Conservation (phyloP, 2,329 filamentous ascomycete genomes). For the Emmonsia crescens region DNA sequence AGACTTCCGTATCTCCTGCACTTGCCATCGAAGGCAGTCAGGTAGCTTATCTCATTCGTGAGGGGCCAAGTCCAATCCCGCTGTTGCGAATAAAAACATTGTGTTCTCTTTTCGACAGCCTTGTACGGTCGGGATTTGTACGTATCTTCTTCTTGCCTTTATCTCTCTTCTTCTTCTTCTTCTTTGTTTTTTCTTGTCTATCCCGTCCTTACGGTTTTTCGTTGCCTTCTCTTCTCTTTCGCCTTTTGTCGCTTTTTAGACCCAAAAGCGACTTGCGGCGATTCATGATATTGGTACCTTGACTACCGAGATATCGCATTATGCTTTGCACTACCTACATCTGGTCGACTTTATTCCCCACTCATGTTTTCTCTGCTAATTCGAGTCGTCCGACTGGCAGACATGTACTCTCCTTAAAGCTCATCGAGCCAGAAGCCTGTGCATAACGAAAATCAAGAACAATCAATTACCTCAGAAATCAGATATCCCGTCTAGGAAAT, state of each 20-base stretch:
- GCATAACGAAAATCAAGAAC: conserved; percentile 28
- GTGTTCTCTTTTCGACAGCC: conserved; percentile 7
- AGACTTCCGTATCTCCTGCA: conserved; percentile 12
- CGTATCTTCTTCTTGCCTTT: conserved; percentile 16
- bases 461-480: conserved; percentile 18
- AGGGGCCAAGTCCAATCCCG: conserved; percentile 9
- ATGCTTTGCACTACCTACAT: background rate
- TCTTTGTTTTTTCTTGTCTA: background rate
- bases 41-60: conserved; percentile 13
- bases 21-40: conserved; percentile 21
- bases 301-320: background rate
- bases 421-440: conserved; percentile 27
- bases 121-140: conserved; percentile 15
- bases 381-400: conserved; percentile 25
- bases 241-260: background rate
- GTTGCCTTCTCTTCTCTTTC: conserved; percentile 1
- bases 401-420: conserved; percentile 34
- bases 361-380: conserved; percentile 26
- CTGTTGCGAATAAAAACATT: conserved; percentile 7
- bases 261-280: background rate
- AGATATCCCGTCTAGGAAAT: conserved; percentile 6
- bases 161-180: conserved; percentile 6
- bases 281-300: background rate
- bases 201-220: background rate
- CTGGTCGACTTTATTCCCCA: background rate